These are phyloP conservation scores for Fraxinus sp. DNA, from an alignment of 305 asterid genomes.

Conservation along the genomic window DNA sequence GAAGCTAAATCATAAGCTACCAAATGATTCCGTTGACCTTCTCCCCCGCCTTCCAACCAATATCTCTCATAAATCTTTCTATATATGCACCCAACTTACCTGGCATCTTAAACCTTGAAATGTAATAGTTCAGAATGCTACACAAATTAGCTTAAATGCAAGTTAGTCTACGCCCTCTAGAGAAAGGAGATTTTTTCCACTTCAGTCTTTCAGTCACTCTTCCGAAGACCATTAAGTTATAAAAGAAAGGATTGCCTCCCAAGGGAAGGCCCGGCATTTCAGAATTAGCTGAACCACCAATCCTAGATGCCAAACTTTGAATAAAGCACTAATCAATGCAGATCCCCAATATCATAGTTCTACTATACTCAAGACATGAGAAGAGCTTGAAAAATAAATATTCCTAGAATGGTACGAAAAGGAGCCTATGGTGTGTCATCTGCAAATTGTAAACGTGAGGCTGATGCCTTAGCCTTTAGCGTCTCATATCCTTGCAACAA, in stretches of 20 bases:
- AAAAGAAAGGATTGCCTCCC: constrained; percentile 2
- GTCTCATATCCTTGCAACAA: neutral
- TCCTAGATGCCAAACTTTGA: neutral
- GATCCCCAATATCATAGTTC: neutral
- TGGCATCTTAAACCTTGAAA: neutral
- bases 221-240: neutral
- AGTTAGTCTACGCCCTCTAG: neutral
- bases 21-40: neutral
- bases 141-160: neutral
- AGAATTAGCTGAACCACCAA: neutral
- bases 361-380: neutral
- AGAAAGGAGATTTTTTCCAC: neutral
- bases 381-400: neutral
- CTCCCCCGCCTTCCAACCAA: neutral
- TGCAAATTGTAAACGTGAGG: neutral
- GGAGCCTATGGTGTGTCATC: neutral
- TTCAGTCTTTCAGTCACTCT: neutral
- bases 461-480: neutral
- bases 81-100: neutral
- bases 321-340: neutral
- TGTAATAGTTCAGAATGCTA: neutral
- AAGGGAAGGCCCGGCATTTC: neutral
- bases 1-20: neutral
- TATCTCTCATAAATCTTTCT: neutral
- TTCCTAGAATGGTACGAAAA: neutral